These are phyloP conservation scores for Neurospora tetraspora DNA, from an alignment of 495 filamentous ascomycete genomes.

Conservation along the genomic window DNA sequence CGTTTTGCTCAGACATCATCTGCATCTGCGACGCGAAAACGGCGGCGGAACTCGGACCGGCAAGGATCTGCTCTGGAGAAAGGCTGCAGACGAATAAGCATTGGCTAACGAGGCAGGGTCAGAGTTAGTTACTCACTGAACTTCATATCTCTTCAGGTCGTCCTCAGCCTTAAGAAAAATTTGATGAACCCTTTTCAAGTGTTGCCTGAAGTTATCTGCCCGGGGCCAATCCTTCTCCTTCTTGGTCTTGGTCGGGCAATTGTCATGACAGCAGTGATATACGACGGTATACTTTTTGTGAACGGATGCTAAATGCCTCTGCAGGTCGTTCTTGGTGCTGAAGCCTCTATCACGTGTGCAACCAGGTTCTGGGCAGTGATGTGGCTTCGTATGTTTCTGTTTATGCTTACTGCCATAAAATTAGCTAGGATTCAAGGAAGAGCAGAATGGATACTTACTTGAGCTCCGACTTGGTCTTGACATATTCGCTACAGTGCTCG, in stretches of 20 bases:
- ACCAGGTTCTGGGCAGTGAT: conserved; percentile 49
- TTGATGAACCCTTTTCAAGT: conserved; percentile 67
- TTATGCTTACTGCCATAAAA: conserved; percentile 61
- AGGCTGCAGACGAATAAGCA: neutral
- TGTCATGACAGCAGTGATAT: conserved; percentile 55
- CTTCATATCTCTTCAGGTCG: conserved; percentile 41
- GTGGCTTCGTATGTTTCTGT: conserved; percentile 65
- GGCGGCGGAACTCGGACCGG: neutral
- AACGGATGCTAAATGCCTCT: conserved; percentile 60
- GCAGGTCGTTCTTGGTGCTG: conserved; percentile 71
- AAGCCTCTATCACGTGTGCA: conserved; percentile 63
- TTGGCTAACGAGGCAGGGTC: neutral
- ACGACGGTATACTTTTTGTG: conserved; percentile 49
- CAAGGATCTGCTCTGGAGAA: neutral
- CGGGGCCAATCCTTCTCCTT: conserved; percentile 77
- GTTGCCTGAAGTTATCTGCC: conserved; percentile 83
- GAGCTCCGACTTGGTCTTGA: conserved; percentile 42
- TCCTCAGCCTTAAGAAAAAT: conserved; percentile 23
- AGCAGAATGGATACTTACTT: conserved; percentile 24
- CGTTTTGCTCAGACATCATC: neutral
- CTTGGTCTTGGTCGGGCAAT: conserved; percentile 41
- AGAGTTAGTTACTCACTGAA: conserved; percentile 32
- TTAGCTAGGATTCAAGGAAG: neutral
- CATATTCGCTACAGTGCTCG: conserved; percentile 18
- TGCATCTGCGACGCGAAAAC: neutral